Percentiles rank a stretch among this genome's conserved stretches.
phyloP scores from a whole-genome alignment of 495 filamentous ascomycete species.

The Recurvomyces mirabilis region DNA sequence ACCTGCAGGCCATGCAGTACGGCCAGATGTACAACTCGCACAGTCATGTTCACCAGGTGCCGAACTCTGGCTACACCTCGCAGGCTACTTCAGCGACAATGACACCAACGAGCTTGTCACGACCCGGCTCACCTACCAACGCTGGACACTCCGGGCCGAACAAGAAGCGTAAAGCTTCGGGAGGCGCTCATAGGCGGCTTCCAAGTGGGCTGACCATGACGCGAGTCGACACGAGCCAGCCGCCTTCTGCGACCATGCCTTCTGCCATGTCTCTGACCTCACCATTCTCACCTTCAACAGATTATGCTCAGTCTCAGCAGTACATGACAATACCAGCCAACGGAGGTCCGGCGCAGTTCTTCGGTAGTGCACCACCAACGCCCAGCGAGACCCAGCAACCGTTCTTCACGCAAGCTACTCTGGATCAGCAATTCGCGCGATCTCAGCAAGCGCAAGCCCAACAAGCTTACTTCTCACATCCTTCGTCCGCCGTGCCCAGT shows the following conservation, averaged over 20 bases:
- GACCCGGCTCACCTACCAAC: constrained; percentile 53
- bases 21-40: constrained; percentile 16
- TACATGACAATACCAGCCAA: constrained; percentile 18
- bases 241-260: constrained; percentile 9
- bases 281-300: constrained; percentile 11
- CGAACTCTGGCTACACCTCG: constrained; percentile 27
- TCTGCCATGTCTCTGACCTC: constrained; percentile 10
- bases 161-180: constrained; percentile 61
- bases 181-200: constrained; percentile 40
- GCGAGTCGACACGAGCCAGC: constrained; percentile 19
- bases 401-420: constrained; percentile 36
- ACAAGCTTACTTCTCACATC: constrained; percentile 20
- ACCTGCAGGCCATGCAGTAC: constrained; percentile 15
- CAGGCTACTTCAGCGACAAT: constrained; percentile 38
- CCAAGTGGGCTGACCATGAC: constrained; percentile 71
- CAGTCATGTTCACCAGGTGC: constrained; percentile 17
- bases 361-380: constrained; percentile 50
- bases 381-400: constrained; percentile 45
- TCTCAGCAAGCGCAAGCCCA: constrained; percentile 7
- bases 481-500: constrained; percentile 18
- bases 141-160: constrained; percentile 46
- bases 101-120: constrained; percentile 53
- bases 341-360: constrained; percentile 30
- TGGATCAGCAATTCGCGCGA: constrained; percentile 8
- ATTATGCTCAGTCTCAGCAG: constrained; percentile 7